These are phyloP conservation scores for Dissoconium aciculare DNA, from an alignment of 2,329 filamentous ascomycete species.

Conservation along the genomic window DNA sequence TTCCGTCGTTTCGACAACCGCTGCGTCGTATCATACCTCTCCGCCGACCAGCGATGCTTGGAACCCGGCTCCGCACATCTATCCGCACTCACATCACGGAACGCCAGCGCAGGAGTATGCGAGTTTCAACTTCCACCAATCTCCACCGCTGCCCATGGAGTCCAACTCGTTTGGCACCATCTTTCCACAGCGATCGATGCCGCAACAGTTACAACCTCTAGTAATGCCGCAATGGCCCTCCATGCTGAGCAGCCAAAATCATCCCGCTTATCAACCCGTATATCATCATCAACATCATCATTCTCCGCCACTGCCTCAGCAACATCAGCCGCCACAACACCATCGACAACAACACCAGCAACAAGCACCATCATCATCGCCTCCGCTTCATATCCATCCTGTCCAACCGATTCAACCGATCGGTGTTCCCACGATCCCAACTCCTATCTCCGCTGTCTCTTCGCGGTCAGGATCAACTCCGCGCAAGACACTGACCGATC, in stretches of 20 bases:
- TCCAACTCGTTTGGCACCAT: constrained; percentile 32
- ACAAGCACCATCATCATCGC: too few relatives aligned
- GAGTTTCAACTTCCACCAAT: constrained; percentile 43
- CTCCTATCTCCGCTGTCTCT: constrained; percentile 36
- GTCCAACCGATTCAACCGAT: constrained; percentile 28
- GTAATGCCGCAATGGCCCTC: constrained; percentile 73
- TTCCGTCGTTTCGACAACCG: too few relatives aligned
- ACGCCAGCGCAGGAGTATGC: constrained; percentile 57
- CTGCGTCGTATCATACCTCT: constrained; percentile 16
- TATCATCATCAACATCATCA: constrained; percentile 37
- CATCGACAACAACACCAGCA: too few relatives aligned
- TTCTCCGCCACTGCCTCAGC: too few relatives aligned
- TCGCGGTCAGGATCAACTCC: constrained; percentile 25
- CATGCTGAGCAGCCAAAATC: constrained; percentile 55
- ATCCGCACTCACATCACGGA: constrained; percentile 46
- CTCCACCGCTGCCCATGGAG: constrained; percentile 47
- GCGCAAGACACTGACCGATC: constrained; percentile 68
- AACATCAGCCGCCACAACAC: too few relatives aligned
- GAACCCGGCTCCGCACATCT: constrained; percentile 19
- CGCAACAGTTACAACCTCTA: constrained; percentile 50
- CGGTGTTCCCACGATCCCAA: constrained; percentile 38
- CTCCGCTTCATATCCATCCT: too few relatives aligned
- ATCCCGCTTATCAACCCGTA: constrained; percentile 43
- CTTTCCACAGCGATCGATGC: constrained; percentile 39
- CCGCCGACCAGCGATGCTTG: constrained; percentile 14